A percentile compares a stretch with the other conserved stretches of the same genome.
phyloP scores from a whole-genome alignment of 371 early-diverging fungal genomes.

The Dinochytrium kinnereticum region DNA sequence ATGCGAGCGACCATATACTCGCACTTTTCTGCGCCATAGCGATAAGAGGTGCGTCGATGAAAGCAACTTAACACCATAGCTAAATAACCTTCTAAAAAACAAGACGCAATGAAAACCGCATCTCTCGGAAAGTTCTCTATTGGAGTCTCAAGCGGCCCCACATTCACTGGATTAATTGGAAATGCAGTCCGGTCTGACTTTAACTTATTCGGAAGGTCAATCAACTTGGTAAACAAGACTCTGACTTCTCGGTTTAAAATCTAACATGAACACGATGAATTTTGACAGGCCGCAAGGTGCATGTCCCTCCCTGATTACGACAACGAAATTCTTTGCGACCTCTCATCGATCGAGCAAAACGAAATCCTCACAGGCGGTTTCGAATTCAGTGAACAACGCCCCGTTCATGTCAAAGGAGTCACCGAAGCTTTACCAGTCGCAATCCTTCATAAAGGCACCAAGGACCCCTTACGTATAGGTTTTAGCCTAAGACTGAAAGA shows the following conservation, averaged over 20 bases:
- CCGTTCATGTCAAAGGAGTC: too few species aligned
- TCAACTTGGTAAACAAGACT: not conserved
- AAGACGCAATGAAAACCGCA: not conserved
- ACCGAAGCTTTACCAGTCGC: not conserved
- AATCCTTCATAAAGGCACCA: not conserved
- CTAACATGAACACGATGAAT: not conserved
- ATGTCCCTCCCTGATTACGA: not conserved
- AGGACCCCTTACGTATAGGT: not conserved
- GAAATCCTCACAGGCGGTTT: not conserved
- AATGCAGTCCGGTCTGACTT: not conserved
- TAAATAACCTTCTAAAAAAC: not conserved
- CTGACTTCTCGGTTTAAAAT: not conserved
- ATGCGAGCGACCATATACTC: not conserved
- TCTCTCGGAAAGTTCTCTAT: not conserved
- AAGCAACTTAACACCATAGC: not conserved
- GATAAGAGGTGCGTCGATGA: not conserved
- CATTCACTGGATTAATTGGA: constrained; percentile 13
- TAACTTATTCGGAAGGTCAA: constrained; percentile 6
- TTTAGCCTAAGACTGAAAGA: not conserved
- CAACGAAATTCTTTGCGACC: constrained; percentile 1
- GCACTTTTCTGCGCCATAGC: constrained; percentile 2
- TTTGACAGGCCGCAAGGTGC: constrained; percentile 8
- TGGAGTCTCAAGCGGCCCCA: not conserved
- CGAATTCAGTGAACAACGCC: too few species aligned
- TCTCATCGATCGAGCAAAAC: not conserved